Percentiles rank a stretch among this genome's conserved stretches.
Conservation (phyloP, 1,284 basidiomycete species). For the Rhodotorula sp. region DNA sequence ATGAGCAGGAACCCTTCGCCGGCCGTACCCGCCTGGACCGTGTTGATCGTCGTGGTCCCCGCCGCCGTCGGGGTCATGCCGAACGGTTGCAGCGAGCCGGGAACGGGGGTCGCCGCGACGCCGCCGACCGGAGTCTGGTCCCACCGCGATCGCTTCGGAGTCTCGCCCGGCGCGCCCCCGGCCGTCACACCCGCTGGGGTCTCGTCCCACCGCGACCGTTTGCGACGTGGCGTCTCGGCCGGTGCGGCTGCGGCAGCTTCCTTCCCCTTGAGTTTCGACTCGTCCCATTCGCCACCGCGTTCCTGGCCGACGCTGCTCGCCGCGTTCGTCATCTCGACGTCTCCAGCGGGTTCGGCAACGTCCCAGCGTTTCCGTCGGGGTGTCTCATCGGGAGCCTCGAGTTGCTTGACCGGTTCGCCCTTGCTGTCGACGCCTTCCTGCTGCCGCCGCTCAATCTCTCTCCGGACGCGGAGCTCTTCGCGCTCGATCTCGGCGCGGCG, state of each 20-base stretch:
- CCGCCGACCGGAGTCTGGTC: slow-evolving; percentile 70
- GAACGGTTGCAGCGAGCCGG: slow-evolving; percentile 35
- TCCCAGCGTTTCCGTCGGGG: slow-evolving; percentile 88
- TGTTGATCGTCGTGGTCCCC: slow-evolving; percentile 23
- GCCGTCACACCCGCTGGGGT: slow-evolving; percentile 62
- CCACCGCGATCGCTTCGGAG: slow-evolving; percentile 77
- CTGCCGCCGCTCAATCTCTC: slow-evolving; percentile 81
- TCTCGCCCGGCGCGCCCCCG: slow-evolving; percentile 63
- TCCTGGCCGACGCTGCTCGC: slow-evolving; percentile 28
- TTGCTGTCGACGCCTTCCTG: slow-evolving; percentile 73
- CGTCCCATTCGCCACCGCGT: slow-evolving; percentile 50
- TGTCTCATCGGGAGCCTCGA: slow-evolving; percentile 58
- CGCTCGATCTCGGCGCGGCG: slow-evolving; percentile 84
- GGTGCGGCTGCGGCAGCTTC: slow-evolving; percentile 59
- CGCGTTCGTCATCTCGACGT: slow-evolving; percentile 54
- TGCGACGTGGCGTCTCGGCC: slow-evolving; percentile 75
- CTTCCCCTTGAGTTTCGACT: slow-evolving; percentile 63
- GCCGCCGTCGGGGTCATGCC: slow-evolving; percentile 39
- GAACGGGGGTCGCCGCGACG: slow-evolving; percentile 36
- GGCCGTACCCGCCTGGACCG: slow-evolving; percentile 28
- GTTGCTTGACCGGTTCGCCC: slow-evolving; percentile 66
- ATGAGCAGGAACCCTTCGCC: slow-evolving; percentile 40
- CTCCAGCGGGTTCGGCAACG: slow-evolving; percentile 53
- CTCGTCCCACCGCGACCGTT: slow-evolving; percentile 91
- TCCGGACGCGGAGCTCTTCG: slow-evolving; percentile 82